phyloP scores from a whole-genome alignment of 805 yeast genomes.

The Wickerhamomyces xylosicus region DNA sequence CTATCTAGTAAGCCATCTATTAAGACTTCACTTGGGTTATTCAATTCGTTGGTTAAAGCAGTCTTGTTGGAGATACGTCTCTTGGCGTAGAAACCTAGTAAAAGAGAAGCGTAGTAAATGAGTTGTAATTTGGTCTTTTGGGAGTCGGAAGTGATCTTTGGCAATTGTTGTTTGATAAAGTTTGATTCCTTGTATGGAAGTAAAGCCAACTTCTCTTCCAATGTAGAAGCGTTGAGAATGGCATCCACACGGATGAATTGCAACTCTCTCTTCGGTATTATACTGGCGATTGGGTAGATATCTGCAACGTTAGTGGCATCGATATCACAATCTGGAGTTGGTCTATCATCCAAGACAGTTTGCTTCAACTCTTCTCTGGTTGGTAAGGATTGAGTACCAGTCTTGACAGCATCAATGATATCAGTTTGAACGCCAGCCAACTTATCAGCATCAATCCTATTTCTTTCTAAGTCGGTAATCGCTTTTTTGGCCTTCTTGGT shows the following conservation, averaged over 20 bases:
- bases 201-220: constrained; percentile 38
- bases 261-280: constrained; percentile 63
- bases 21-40: constrained; percentile 62
- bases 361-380: constrained; percentile 51
- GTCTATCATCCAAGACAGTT: constrained; percentile 56
- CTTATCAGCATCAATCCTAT: constrained; percentile 77
- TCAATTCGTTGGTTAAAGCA: constrained; percentile 47
- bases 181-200: constrained; percentile 56
- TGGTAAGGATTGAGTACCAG: constrained; percentile 65
- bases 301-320: constrained; percentile 81
- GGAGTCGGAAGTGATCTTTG: constrained; percentile 27
- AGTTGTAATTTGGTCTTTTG: constrained; percentile 54
- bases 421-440: constrained; percentile 67
- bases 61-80: constrained; percentile 55
- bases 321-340: constrained; percentile 67
- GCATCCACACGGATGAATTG: constrained; percentile 51
- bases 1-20: constrained; percentile 62
- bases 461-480: constrained; percentile 68
- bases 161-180: constrained; percentile 37
- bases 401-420: constrained; percentile 70
- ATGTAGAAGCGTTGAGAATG: constrained; percentile 44
- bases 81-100: constrained; percentile 71
- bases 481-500: constrained; percentile 94
- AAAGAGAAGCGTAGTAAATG: constrained; percentile 69
- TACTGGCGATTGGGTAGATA: constrained; percentile 61